Percentiles rank a stretch among this genome's conserved stretches.
Evolutionary conservation across 129 eudicot genomes (phyloP).

Genomic region (Dittrichia graveolens): DNA sequence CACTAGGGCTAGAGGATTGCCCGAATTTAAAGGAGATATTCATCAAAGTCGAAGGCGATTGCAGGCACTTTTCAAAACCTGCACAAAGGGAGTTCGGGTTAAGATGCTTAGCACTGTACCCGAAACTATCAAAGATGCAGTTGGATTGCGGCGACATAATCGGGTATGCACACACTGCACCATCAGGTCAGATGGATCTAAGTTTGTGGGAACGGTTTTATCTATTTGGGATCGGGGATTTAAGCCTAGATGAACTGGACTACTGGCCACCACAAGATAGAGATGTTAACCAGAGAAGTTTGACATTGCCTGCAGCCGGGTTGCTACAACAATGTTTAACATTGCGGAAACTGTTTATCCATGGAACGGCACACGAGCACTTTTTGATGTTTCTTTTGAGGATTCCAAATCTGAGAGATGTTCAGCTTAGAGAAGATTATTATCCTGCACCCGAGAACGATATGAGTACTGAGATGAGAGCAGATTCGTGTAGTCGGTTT

Average conservation of each 20-base stretch:
- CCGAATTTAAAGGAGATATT: slow-evolving; percentile 71
- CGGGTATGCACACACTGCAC: slow-evolving; percentile 95
- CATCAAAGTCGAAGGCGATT: slow-evolving; percentile 93
- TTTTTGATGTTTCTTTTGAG: slow-evolving; percentile 64
- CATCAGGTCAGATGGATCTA: slow-evolving; percentile 92
- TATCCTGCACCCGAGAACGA: slow-evolving; percentile 98
- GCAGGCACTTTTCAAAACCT: slow-evolving; percentile 62
- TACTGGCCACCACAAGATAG: slow-evolving; percentile 98
- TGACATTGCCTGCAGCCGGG: slow-evolving; percentile 88
- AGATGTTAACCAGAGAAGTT: slow-evolving; percentile 91
- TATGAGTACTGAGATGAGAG: slow-evolving; percentile 99
- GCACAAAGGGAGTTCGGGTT: slow-evolving; percentile 63
- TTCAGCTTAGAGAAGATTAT: slow-evolving; percentile 89
- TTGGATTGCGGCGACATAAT: slow-evolving; percentile 83
- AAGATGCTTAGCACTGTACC: slow-evolving; percentile 48
- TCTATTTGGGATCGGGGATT: slow-evolving; percentile 56
- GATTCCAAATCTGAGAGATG: slow-evolving; percentile 71
- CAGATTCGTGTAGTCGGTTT: slow-evolving; percentile 85
- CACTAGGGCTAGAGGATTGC: slow-evolving; percentile 70
- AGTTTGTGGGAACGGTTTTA: slow-evolving; percentile 93
- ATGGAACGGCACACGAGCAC: slow-evolving; percentile 91
- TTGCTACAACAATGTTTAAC: slow-evolving; percentile 57
- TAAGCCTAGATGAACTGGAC: slow-evolving; percentile 65
- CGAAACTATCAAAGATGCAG: slow-evolving; percentile 63
- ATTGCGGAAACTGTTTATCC: slow-evolving; percentile 80